phyloP scores from a whole-genome alignment of 2,329 filamentous ascomycete genomes.

The Diaporthe ilicicola region DNA sequence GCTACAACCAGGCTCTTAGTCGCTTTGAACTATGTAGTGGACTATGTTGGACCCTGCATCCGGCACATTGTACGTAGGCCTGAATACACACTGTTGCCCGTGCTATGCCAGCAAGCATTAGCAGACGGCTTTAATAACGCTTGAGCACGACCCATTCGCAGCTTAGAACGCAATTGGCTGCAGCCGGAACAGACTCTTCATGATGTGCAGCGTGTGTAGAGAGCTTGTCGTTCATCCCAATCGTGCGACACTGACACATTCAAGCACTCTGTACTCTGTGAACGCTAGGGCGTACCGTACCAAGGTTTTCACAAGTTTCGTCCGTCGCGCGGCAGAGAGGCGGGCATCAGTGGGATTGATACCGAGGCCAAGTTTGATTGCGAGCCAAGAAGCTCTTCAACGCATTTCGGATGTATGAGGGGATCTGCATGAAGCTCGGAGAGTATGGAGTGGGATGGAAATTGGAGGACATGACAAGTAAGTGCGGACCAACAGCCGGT shows the following conservation, averaged over 20 bases:
- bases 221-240: slow-evolving; percentile 21
- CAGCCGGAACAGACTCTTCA: background rate
- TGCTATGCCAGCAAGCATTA: background rate
- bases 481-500: slow-evolving; percentile 8
- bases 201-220: background rate
- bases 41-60: background rate
- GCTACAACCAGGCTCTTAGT: no score
- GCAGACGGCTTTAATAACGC: background rate
- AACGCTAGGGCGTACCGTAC: background rate
- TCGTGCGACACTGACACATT: slow-evolving; percentile 7
- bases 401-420: background rate
- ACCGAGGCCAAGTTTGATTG: background rate
- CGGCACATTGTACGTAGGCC: background rate
- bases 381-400: background rate
- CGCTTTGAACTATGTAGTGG: background rate
- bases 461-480: slow-evolving; percentile 27
- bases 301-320: background rate
- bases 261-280: background rate
- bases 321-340: background rate
- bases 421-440: background rate
- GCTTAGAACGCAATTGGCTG: background rate
- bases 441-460: slow-evolving; percentile 20
- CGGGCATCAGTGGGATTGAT: background rate
- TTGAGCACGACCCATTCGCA: background rate
- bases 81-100: background rate